Evolutionary conservation across 208 protist species (phyloP).

Genomic region (Blastocrithidia nonstop): DNA sequence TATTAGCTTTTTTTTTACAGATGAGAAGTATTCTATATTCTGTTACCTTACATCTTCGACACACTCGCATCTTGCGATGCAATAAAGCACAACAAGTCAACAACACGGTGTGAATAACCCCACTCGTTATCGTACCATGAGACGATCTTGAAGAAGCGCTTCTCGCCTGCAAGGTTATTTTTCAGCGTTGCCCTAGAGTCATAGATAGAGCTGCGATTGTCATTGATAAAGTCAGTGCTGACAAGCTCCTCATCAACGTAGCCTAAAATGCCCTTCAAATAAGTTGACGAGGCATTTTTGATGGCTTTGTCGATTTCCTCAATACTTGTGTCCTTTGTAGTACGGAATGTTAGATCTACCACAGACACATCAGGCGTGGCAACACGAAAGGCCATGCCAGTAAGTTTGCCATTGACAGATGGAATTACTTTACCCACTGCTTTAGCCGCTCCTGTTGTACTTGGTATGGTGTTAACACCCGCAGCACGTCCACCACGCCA

Average conservation of each 20-base stretch:
- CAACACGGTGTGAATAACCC: slow-evolving; percentile 97
- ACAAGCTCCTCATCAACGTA: slow-evolving; percentile 98
- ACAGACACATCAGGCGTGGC: slow-evolving; percentile 97
- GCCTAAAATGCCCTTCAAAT: slow-evolving; percentile 93
- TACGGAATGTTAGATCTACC: slow-evolving; percentile 94
- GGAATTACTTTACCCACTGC: slow-evolving; percentile 96
- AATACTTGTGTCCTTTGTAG: slow-evolving; percentile 88
- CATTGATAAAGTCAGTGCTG: slow-evolving; percentile 95
- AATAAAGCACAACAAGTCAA: slow-evolving; percentile 92
- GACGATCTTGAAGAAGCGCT: slow-evolving; percentile 97
- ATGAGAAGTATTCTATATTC: too few relatives aligned
- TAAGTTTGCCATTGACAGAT: slow-evolving; percentile 76
- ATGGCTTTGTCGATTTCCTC: slow-evolving; percentile 93
- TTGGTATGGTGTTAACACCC: slow-evolving; percentile 98
- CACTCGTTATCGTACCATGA: slow-evolving; percentile 99
- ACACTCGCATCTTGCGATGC: slow-evolving; percentile 24
- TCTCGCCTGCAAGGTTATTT: slow-evolving; percentile 73
- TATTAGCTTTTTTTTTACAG: too few relatives aligned
- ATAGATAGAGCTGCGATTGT: slow-evolving; percentile 94
- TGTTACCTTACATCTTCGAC: slow-evolving; percentile 59
- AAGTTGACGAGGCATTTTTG: slow-evolving; percentile 81
- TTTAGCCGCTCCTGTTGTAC: slow-evolving; percentile 97
- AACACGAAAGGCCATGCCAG: slow-evolving; percentile 98
- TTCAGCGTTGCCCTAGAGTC: slow-evolving; percentile 96
- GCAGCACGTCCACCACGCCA: slow-evolving; percentile 95